These are phyloP conservation scores for Artemisia tridentata DNA, from an alignment of 129 eudicot genomes.

Conservation along the genomic window DNA sequence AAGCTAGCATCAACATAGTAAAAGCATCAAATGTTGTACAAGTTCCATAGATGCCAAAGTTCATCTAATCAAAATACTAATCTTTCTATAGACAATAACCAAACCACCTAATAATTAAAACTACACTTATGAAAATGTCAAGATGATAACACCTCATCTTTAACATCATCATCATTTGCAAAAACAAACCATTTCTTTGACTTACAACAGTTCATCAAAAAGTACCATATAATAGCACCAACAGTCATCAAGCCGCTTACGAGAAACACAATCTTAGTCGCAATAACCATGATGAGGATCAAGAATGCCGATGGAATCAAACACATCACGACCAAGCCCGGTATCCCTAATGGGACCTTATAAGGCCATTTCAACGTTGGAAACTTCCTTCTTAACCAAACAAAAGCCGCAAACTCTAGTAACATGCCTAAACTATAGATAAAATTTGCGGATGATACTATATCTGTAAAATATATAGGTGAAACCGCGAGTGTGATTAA, in stretches of 20 bases:
- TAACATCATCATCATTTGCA: slow-evolving; percentile 27
- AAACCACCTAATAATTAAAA: not conserved
- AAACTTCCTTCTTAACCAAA: slow-evolving; percentile 43
- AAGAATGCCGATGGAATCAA: slow-evolving; percentile 48
- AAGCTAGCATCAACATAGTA: no score
- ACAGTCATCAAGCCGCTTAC: slow-evolving; percentile 49
- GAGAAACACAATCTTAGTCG: slow-evolving; percentile 43
- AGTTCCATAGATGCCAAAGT: no score
- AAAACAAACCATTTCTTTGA: slow-evolving; percentile 37
- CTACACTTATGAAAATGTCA: not conserved
- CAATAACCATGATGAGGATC: slow-evolving; percentile 45
- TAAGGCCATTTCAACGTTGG: slow-evolving; percentile 47
- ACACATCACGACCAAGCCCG: slow-evolving; percentile 50
- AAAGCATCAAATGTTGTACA: no score
- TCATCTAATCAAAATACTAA: not conserved
- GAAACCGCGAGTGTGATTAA: slow-evolving; percentile 32
- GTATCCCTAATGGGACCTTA: slow-evolving; percentile 46
- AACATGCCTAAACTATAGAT: slow-evolving; percentile 59
- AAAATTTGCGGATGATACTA: slow-evolving; percentile 48
- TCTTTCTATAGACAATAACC: slow-evolving; percentile 15
- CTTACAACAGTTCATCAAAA: slow-evolving; percentile 42
- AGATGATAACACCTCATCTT: slow-evolving; percentile 15
- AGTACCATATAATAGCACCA: slow-evolving; percentile 49
- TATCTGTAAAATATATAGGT: slow-evolving; percentile 35
- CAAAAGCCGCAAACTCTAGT: slow-evolving; percentile 48